phyloP scores from a whole-genome alignment of 306 rosid genomes.

The Dalbergia cultrata region DNA sequence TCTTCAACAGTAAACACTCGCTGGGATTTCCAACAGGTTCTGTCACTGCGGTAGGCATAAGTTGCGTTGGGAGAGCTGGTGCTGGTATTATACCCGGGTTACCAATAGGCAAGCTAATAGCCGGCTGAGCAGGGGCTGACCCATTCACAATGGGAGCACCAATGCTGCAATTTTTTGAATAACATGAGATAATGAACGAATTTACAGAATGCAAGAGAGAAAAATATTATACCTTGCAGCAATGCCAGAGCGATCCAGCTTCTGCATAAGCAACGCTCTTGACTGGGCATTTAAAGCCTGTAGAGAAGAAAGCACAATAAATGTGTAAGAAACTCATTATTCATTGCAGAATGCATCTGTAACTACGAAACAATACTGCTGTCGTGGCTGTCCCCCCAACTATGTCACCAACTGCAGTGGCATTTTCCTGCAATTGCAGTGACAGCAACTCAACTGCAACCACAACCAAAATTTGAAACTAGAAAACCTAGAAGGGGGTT shows the following conservation, averaged over 20 bases:
- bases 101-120: conserved; percentile 69
- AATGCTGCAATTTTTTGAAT: conserved; percentile 65
- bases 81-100: conserved; percentile 69
- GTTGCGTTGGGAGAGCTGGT: conserved; percentile 61
- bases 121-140: conserved; percentile 63
- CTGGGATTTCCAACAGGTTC: conserved; percentile 89
- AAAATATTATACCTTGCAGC: conserved; percentile 74
- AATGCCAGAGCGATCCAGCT: conserved; percentile 94
- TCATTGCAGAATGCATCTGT: background rate
- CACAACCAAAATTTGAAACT: too few relatives aligned
- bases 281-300: conserved; percentile 98
- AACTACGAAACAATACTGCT: too few relatives aligned
- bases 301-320: conserved; percentile 36
- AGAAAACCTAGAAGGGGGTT: too few relatives aligned
- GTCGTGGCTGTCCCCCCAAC: background rate
- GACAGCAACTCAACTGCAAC: too few relatives aligned
- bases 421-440: too few relatives aligned
- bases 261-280: conserved; percentile 94
- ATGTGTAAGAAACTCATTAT: conserved; percentile 25
- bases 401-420: background rate
- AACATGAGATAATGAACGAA: conserved; percentile 21
- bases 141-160: conserved; percentile 82
- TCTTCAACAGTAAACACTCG: conserved; percentile 87
- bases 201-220: background rate
- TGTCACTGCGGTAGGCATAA: conserved; percentile 58